These are phyloP conservation scores for Cladosporium sp. DNA, from an alignment of 2,329 filamentous ascomycete genomes.

Conservation along the genomic window DNA sequence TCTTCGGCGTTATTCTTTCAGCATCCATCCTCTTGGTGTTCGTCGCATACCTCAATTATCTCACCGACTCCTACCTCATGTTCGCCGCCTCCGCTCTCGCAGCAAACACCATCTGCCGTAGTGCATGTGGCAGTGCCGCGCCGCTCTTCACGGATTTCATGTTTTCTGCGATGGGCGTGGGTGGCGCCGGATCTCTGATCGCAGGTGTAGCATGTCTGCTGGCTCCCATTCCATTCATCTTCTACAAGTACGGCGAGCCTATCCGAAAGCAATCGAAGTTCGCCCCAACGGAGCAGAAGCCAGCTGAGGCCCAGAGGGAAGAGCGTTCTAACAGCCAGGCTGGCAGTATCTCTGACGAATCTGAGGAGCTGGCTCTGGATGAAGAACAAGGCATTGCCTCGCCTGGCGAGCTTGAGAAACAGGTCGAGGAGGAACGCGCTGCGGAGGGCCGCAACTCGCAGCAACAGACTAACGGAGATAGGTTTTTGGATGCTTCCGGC, in stretches of 20 bases:
- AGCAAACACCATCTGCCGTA: conserved; percentile 27
- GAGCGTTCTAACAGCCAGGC: neutral
- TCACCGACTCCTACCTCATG: conserved; percentile 47
- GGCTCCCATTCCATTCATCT: conserved; percentile 29
- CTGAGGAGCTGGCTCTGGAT: conserved; percentile 17
- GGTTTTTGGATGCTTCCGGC: conserved; percentile 20
- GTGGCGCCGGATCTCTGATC: conserved; percentile 34
- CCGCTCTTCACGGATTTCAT: conserved; percentile 29
- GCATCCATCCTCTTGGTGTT: conserved; percentile 43
- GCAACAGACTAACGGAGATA: conserved; percentile 6
- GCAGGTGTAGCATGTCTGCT: conserved; percentile 37
- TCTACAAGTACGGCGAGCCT: conserved; percentile 26
- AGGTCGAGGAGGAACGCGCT: conserved; percentile 12
- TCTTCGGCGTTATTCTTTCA: conserved; percentile 40
- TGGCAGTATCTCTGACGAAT: conserved; percentile 4
- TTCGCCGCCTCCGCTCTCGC: conserved; percentile 28
- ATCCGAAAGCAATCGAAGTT: conserved; percentile 23
- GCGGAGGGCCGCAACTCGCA: neutral
- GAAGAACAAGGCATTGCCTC: conserved; percentile 19
- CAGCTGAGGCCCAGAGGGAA: conserved; percentile 3
- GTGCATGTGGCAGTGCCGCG: conserved; percentile 26
- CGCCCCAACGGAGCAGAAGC: conserved; percentile 21
- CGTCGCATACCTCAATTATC: conserved; percentile 49
- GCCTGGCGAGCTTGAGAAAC: conserved; percentile 11
- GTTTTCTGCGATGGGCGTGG: conserved; percentile 27